These are phyloP conservation scores for Penicilliopsis zonata DNA, from an alignment of 495 filamentous ascomycete genomes.

Conservation along the genomic window DNA sequence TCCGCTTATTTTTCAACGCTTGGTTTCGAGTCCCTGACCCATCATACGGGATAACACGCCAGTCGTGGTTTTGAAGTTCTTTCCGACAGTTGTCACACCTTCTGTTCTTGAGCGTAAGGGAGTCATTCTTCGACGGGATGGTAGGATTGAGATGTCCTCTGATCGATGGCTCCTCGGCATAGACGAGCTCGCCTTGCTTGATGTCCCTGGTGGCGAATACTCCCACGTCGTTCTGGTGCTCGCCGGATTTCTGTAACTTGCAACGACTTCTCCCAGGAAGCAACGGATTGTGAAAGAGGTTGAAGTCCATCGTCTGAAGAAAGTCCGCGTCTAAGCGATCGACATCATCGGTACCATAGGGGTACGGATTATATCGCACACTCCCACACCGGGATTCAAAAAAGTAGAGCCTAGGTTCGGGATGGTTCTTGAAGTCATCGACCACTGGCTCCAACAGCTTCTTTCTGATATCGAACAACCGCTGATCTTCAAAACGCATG, in stretches of 20 bases:
- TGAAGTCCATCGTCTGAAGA: conserved; percentile 4
- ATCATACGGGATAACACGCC: too few relatives aligned
- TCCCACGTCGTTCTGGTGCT: conserved; percentile 3
- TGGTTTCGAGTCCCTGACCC: too few relatives aligned
- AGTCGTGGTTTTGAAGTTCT: background rate
- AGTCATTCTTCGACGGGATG: conserved; percentile 1
- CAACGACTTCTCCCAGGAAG: conserved; percentile 6
- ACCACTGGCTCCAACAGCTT: background rate
- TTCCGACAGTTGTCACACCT: conserved; percentile 17
- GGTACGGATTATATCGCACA: conserved; percentile 11
- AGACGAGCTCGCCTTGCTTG: conserved; percentile 8
- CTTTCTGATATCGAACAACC: conserved; percentile 5
- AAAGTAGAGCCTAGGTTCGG: conserved; percentile 7
- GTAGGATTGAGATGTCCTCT: conserved; percentile 14
- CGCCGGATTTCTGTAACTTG: background rate
- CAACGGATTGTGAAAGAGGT: conserved; percentile 5
- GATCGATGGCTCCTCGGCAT: conserved; percentile 16
- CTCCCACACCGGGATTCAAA: conserved; percentile 10
- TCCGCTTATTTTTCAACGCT: too few relatives aligned
- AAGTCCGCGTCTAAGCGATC: conserved; percentile 4
- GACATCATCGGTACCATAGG: conserved; percentile 14
- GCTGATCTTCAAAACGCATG: conserved; percentile 6
- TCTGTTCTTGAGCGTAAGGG: background rate
- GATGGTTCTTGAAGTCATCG: conserved; percentile 1
- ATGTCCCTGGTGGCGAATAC: conserved; percentile 15